phyloP scores from a whole-genome alignment of 306 rosid species.

The Carpinus fangiana region DNA sequence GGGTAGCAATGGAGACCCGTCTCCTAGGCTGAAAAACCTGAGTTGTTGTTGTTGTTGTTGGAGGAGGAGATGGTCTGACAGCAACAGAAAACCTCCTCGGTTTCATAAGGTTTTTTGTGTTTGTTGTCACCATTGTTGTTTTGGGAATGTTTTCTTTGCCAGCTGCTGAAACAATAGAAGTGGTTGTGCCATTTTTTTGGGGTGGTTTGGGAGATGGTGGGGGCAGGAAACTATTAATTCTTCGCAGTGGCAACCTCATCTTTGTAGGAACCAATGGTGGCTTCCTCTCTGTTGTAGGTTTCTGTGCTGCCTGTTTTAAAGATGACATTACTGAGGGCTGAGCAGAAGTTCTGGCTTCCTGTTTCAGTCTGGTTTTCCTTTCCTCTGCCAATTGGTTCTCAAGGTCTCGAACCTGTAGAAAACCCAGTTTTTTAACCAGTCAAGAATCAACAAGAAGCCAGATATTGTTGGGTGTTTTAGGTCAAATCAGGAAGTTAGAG shows the following conservation, averaged over 20 bases:
- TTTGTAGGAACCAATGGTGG: slow-evolving; percentile 83
- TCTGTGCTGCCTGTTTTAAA: slow-evolving; percentile 37
- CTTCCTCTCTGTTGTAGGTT: slow-evolving; percentile 49
- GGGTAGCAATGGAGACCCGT: slow-evolving; percentile 74
- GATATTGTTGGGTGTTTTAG: background rate
- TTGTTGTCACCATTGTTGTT: slow-evolving; percentile 38
- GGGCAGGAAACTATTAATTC: slow-evolving; percentile 62
- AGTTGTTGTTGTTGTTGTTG: slow-evolving; percentile 15
- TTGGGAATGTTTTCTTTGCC: slow-evolving; percentile 73
- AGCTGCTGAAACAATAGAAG: slow-evolving; percentile 30
- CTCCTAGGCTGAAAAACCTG: slow-evolving; percentile 79
- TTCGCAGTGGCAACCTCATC: slow-evolving; percentile 66
- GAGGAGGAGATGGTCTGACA: slow-evolving; percentile 50
- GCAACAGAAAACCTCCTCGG: slow-evolving; percentile 74
- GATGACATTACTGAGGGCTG: slow-evolving; percentile 46
- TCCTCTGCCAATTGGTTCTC: slow-evolving; percentile 89
- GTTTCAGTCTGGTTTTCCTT: slow-evolving; percentile 77
- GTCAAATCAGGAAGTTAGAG: background rate
- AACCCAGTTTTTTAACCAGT: background rate
- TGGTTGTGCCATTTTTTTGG: slow-evolving; percentile 27
- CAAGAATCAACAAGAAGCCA: background rate
- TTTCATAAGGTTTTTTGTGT: slow-evolving; percentile 28
- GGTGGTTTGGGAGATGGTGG: slow-evolving; percentile 55
- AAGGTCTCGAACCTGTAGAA: slow-evolving; percentile 78
- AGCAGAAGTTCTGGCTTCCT: slow-evolving; percentile 71